Percentiles rank a stretch among this genome's conserved stretches.
phyloP scores from a whole-genome alignment of 768 basidiomycete genomes.

The Hypholoma sublateritium region DNA sequence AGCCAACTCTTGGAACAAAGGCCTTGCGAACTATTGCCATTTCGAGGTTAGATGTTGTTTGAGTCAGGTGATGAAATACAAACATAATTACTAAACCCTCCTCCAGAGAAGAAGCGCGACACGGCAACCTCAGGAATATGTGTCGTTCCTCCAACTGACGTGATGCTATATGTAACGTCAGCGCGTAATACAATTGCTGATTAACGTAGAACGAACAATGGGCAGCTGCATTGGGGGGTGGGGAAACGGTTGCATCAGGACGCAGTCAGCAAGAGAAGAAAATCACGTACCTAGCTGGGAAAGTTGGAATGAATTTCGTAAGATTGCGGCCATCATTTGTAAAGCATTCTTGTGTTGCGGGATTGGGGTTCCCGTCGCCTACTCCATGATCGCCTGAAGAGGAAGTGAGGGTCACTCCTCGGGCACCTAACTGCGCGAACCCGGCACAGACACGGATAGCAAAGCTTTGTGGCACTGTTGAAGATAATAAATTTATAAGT shows the following conservation, averaged over 20 bases:
- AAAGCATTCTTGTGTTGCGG: slow-evolving; percentile 47
- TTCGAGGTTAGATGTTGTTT: background rate
- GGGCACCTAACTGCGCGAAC: slow-evolving; percentile 63
- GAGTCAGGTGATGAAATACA: slow-evolving; percentile 19
- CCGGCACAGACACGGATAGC: slow-evolving; percentile 38
- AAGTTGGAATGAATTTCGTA: slow-evolving; percentile 48
- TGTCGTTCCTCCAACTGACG: slow-evolving; percentile 63
- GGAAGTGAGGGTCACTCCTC: slow-evolving; percentile 61
- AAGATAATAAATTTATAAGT: background rate
- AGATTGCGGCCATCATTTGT: slow-evolving; percentile 56
- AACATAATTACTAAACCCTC: slow-evolving; percentile 73
- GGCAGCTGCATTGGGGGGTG: background rate
- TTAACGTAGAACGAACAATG: slow-evolving; percentile 43
- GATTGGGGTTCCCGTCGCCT: slow-evolving; percentile 52
- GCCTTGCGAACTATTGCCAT: slow-evolving; percentile 47
- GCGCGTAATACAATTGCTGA: slow-evolving; percentile 34
- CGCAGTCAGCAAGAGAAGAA: background rate
- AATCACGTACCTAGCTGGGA: slow-evolving; percentile 41
- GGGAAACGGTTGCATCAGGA: background rate
- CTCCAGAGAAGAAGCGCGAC: slow-evolving; percentile 56
- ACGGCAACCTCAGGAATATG: slow-evolving; percentile 59
- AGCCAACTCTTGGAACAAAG: slow-evolving; percentile 48
- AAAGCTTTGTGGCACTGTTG: background rate
- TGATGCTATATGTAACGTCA: slow-evolving; percentile 40
- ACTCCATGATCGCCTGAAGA: slow-evolving; percentile 66